These are phyloP conservation scores for cucumber (Cucumis sativus) DNA, from an alignment of 306 rosid genomes.

Conservation along the genomic window Cucumber_9930_V3 NC_026657.2:23715001-23715500, in stretches of 20 bases:
- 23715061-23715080: neutral
- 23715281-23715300: neutral
- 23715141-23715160: neutral
- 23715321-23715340: neutral
- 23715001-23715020: neutral
- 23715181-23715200: neutral
- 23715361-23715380: neutral
- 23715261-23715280: neutral
- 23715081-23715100: neutral
- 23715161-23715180: slow-evolving; percentile 2
- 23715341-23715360: neutral
- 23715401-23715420: neutral
- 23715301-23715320: neutral
- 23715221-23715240: neutral
- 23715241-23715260: neutral
- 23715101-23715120: neutral
- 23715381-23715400: neutral
- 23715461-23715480: neutral
- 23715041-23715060: neutral
- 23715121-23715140: neutral
- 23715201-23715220: neutral
- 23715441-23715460: neutral
- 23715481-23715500: neutral
- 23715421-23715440: neutral
- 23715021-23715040: neutral